Evolutionary conservation across 2,329 filamentous ascomycete genomes (phyloP).

Genomic region (Diaporthe nobilis): DNA sequence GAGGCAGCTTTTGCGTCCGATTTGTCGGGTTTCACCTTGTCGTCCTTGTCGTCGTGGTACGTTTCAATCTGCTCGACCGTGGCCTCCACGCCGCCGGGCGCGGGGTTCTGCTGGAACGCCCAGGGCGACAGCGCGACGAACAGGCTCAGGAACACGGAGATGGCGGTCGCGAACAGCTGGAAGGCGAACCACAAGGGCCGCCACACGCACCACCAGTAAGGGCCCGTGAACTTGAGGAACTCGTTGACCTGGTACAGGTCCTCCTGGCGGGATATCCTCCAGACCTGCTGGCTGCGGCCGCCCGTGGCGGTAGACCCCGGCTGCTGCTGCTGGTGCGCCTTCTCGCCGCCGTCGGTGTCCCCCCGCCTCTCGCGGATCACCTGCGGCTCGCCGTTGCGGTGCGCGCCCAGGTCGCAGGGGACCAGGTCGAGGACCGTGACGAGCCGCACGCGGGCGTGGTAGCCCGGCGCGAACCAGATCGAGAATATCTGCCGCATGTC

Average conservation of each 20-base stretch:
- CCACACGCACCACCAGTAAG: slow-evolving; percentile 56
- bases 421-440: slow-evolving; percentile 77
- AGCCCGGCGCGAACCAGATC: slow-evolving; percentile 83
- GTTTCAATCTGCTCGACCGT: slow-evolving; percentile 28
- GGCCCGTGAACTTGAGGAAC: slow-evolving; percentile 79
- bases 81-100: slow-evolving; percentile 31
- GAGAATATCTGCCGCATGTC: slow-evolving; percentile 81
- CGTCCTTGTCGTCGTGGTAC: slow-evolving; percentile 11
- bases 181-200: slow-evolving; percentile 64
- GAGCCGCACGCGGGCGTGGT: slow-evolving; percentile 76
- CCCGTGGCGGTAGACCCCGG: background rate
- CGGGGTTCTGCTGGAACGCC: slow-evolving; percentile 35
- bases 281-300: slow-evolving; percentile 43
- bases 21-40: background rate
- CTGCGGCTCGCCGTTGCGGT: slow-evolving; percentile 44
- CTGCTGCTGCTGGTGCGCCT: background rate
- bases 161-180: slow-evolving; percentile 74
- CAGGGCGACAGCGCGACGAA: slow-evolving; percentile 39
- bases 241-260: slow-evolving; percentile 87
- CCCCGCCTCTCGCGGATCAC: slow-evolving; percentile 18
- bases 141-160: slow-evolving; percentile 67
- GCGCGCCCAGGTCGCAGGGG: slow-evolving; percentile 42
- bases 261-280: slow-evolving; percentile 74
- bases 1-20: background rate
- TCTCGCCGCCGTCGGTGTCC: slow-evolving; percentile 42